These are phyloP conservation scores for Metschnikowia henanensis DNA, from an alignment of 805 yeast genomes.

Conservation along the genomic window DNA sequence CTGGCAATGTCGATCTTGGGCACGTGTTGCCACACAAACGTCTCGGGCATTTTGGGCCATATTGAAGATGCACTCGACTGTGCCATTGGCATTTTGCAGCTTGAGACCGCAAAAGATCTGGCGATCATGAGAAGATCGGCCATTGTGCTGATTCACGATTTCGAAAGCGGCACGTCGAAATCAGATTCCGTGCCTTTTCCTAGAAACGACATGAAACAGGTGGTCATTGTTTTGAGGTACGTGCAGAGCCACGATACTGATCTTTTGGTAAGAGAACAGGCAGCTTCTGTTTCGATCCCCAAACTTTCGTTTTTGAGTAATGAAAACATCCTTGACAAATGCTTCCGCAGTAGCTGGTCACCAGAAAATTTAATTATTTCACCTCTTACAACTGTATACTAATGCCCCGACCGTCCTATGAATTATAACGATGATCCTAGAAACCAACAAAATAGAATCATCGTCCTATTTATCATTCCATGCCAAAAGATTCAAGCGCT, in stretches of 20 bases:
- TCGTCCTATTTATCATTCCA: constrained; percentile 4
- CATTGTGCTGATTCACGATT: constrained; percentile 62
- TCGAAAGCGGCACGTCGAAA: constrained; percentile 47
- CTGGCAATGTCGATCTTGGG: constrained; percentile 90
- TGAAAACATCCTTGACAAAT: no score
- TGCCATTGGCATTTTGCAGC: constrained; percentile 68
- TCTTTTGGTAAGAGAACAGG: constrained; percentile 59
- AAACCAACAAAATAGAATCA: constrained; percentile 4
- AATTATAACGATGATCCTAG: background rate
- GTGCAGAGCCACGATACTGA: constrained; percentile 51
- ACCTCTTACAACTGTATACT: no score
- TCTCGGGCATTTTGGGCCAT: constrained; percentile 48
- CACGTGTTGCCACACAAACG: constrained; percentile 56
- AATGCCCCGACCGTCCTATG: no score
- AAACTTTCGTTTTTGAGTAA: no score
- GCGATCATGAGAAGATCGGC: constrained; percentile 75
- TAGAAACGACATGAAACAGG: constrained; percentile 42
- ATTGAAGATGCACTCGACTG: constrained; percentile 69
- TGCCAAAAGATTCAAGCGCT: constrained; percentile 2
- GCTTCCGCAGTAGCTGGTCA: no score
- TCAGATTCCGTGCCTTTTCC: constrained; percentile 54
- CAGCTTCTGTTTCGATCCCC: constrained; percentile 37
- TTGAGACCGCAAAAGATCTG: constrained; percentile 46
- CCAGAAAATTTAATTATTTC: no score
- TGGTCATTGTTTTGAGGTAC: constrained; percentile 45